Evolutionary conservation across 1,284 basidiomycete genomes (phyloP), one percentile per base, ranked within the genome.

Genomic region (Porodaedalea pini): DNA sequence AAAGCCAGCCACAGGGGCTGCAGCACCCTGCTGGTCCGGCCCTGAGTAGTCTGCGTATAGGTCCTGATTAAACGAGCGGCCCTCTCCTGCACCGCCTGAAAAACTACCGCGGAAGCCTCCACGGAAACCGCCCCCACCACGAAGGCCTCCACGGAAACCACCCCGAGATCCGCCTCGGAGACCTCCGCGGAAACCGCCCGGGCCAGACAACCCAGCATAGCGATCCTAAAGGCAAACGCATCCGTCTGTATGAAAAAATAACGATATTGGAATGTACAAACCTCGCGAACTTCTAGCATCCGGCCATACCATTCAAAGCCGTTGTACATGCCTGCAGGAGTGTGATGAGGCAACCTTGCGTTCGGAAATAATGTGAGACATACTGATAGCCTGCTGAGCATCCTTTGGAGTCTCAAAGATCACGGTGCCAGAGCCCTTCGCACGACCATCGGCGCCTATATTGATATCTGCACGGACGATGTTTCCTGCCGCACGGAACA

Each of bases 401-500:
- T 95, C 93, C 67, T 94, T 92, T 15, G 88, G 71, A 2, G 90
- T 93, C 73, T 94, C 91, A 66, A 94, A 98, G 11, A 98, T 92
- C 29, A 98, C 96, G 0, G 93, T 98, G 21, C 93, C 94, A 57
- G 89, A 94, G 37, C 95, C 95, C 71, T 96, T 97, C 31, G 94
- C 91, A 15, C 90, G 82, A 15, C 96, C 96, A 72, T 98, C 94
- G 17, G 86, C 85, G 59, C 86, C 88, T 65, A 94, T 90, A 66
- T 94, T 94, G 66, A 98, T 90, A 70, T 99, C 95, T 56, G 96
- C 94, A 39, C 95, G 85, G 60, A 97, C 84, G 65, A 98, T 94
- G 68, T 91, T 92, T 25, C 96, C 95, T 39, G 95, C 92, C 31
- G 90, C 85, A 56, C 95, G 86, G 85, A 98, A 98, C 31, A 98